A percentile compares a stretch with the other conserved stretches of the same genome.
Conservation (phyloP, 225 moss, liverwort and hornwort genomes). For the Physcomitrellopsis africana region DNA sequence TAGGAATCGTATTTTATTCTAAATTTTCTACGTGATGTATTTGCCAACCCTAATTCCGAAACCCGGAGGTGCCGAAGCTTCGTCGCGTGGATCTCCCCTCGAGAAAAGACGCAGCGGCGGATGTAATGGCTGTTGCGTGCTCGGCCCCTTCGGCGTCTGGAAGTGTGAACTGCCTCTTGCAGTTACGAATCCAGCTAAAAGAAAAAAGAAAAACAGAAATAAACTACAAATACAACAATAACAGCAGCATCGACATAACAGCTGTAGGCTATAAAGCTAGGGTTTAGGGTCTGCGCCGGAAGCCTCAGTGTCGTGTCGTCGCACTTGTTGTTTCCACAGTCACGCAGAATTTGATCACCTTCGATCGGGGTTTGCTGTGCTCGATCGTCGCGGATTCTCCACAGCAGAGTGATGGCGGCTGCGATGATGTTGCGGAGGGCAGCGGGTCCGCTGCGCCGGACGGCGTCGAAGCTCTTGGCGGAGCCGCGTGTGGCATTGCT, state of each 20-base stretch:
- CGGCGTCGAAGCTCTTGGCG: constrained; percentile 44
- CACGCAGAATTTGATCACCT: not conserved
- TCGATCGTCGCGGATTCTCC: not conserved
- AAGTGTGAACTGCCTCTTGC: not conserved
- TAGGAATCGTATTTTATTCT: too few species aligned
- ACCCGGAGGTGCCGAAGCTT: too few species aligned
- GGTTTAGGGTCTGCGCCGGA: constrained; percentile 31
- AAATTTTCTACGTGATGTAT: too few species aligned
- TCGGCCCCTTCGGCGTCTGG: too few species aligned
- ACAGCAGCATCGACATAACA: too few species aligned
- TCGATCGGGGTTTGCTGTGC: not conserved
- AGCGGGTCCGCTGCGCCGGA: constrained; percentile 41
- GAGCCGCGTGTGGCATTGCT: constrained; percentile 33
- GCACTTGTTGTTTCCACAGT: not conserved
- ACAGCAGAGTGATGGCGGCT: constrained; percentile 35
- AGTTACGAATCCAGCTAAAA: not conserved
- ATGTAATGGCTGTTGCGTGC: too few species aligned
- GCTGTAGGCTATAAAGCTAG: constrained; percentile 10
- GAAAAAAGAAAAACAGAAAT: too few species aligned
- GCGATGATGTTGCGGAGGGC: constrained; percentile 37
- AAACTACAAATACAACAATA: too few species aligned
- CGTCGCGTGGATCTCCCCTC: too few species aligned
- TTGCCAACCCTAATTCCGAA: too few species aligned
- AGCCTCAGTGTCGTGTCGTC: not conserved
- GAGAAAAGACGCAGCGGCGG: too few species aligned